Evolutionary conservation across 495 filamentous ascomycete species (phyloP).

Genomic region (Niebla homalea): DNA sequence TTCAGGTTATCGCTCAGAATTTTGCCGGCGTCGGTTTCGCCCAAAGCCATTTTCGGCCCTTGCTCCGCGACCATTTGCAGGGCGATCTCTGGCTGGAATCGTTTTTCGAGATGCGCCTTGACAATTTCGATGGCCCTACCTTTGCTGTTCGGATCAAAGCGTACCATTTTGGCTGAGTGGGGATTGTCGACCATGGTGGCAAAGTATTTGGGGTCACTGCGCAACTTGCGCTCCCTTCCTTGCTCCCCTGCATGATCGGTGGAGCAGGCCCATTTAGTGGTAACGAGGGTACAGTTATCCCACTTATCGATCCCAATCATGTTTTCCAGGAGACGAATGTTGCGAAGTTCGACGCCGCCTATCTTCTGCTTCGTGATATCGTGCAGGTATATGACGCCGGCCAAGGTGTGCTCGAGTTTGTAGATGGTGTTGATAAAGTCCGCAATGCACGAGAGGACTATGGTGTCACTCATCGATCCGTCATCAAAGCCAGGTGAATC

Average conservation of each 20-base stretch:
- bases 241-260: neutral
- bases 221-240: neutral
- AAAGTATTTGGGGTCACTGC: slow-evolving; percentile 1
- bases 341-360: slow-evolving; percentile 1
- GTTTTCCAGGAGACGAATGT: slow-evolving; percentile 9
- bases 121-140: slow-evolving; percentile 7
- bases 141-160: slow-evolving; percentile 6
- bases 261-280: slow-evolving; percentile 6
- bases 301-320: slow-evolving; percentile 7
- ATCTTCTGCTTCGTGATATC: slow-evolving; percentile 6
- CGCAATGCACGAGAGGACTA: slow-evolving; percentile 6
- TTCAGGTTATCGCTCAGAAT: slow-evolving; percentile 8
- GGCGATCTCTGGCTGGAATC: slow-evolving; percentile 5
- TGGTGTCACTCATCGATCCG: neutral
- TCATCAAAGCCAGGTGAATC: slow-evolving; percentile 12
- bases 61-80: slow-evolving; percentile 6
- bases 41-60: slow-evolving; percentile 7
- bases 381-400: slow-evolving; percentile 10
- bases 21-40: slow-evolving; percentile 11
- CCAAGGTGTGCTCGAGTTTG: neutral
- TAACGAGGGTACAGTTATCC: slow-evolving; percentile 9
- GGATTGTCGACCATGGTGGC: slow-evolving; percentile 1
- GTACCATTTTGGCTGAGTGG: neutral
- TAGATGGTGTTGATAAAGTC: slow-evolving; percentile 4
- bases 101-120: slow-evolving; percentile 5